Evolutionary conservation across 306 rosid species (phyloP).

Genomic region (Quercus glauca): DNA sequence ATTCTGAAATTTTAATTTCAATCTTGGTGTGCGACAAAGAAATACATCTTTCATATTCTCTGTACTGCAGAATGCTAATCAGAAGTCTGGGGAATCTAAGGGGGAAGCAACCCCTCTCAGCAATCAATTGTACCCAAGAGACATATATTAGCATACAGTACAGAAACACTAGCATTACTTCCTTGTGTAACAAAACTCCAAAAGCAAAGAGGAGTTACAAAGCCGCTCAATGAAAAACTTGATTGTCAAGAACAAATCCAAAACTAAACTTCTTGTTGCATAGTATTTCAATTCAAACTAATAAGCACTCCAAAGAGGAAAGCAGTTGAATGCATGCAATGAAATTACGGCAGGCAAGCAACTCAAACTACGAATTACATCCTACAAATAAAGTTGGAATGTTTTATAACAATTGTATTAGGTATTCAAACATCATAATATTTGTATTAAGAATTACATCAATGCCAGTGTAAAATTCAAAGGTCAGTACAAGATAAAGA

Average conservation of each 20-base stretch:
- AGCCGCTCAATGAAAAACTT: not conserved
- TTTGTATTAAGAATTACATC: not conserved
- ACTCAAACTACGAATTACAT: not conserved
- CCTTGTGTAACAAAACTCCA: not conserved
- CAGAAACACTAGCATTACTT: not conserved
- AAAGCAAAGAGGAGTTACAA: too few species aligned
- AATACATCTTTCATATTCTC: conserved; percentile 13
- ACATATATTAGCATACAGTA: not conserved
- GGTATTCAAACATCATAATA: not conserved
- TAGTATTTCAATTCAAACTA: not conserved
- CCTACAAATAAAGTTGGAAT: not conserved
- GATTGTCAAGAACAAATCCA: not conserved
- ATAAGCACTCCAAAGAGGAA: not conserved
- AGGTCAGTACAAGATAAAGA: not conserved
- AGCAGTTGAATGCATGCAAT: not conserved
- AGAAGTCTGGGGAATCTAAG: conserved; percentile 4
- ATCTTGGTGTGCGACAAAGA: not conserved
- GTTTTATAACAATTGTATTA: not conserved
- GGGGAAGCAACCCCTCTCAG: not conserved
- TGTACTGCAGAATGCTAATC: not conserved
- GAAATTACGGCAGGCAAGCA: not conserved
- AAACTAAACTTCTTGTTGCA: not conserved
- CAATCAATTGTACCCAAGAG: not conserved
- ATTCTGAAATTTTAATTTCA: conserved; percentile 19
- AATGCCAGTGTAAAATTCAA: not conserved